Conservation (phyloP, 176 grass and related monocot species). For the Panicum miliaceum region DNA sequence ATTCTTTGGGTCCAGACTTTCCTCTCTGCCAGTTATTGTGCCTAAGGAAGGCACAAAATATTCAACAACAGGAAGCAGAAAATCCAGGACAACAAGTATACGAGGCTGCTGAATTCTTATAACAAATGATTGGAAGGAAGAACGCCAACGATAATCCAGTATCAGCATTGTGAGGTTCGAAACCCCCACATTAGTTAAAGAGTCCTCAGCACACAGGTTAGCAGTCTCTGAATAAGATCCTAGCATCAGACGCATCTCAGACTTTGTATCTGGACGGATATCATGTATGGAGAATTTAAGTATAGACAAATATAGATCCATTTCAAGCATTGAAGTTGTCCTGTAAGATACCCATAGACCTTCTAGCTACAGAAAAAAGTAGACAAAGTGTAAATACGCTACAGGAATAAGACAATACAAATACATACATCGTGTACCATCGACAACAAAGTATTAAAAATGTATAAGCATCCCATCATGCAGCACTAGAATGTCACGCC, state of each 20-base stretch:
- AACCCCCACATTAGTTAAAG: conserved; percentile 51
- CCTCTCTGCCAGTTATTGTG: conserved; percentile 86
- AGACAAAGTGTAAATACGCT: conserved; percentile 13
- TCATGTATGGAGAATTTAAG: conserved; percentile 83
- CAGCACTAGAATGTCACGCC: background rate
- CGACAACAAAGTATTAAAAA: background rate
- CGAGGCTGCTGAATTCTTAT: conserved; percentile 91
- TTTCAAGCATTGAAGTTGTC: conserved; percentile 85
- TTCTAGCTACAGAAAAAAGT: conserved; percentile 70
- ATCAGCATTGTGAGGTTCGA: conserved; percentile 97
- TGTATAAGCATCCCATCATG: background rate
- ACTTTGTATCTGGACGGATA: conserved; percentile 91
- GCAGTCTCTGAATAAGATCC: conserved; percentile 76
- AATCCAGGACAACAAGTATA: conserved; percentile 92
- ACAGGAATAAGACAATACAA: conserved; percentile 18
- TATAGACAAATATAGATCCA: conserved; percentile 89
- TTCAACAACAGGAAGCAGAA: conserved; percentile 83
- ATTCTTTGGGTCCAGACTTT: conserved; percentile 79
- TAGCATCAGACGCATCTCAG: conserved; percentile 95
- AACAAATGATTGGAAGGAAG: conserved; percentile 91
- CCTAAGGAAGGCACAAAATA: conserved; percentile 94
- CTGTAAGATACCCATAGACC: conserved; percentile 98
- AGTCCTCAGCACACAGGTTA: conserved; percentile 45
- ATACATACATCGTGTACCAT: conserved; percentile 6
- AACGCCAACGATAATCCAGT: conserved; percentile 94